These are phyloP conservation scores for Erysimum cheiranthoides DNA, from an alignment of 345 rosid genomes.

Conservation along the genomic window DNA sequence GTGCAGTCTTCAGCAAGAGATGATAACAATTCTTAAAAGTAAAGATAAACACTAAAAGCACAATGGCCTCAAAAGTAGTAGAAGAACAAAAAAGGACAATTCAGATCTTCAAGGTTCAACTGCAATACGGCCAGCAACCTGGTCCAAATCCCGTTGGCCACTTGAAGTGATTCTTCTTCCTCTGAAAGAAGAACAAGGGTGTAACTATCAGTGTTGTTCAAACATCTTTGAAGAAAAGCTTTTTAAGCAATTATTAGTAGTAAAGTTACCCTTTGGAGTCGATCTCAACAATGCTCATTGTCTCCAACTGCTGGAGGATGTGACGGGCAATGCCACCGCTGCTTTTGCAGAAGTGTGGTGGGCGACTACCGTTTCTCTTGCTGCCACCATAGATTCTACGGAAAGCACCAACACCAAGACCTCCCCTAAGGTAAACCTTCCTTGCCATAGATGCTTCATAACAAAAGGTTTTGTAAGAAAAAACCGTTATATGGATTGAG, in stretches of 20 bases:
- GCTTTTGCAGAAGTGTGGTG: constrained; percentile 87
- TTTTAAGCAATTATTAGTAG: not conserved
- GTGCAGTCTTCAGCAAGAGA: constrained; percentile 25
- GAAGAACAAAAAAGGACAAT: constrained; percentile 26
- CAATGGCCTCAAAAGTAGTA: constrained; percentile 33
- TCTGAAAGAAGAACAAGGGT: constrained; percentile 44
- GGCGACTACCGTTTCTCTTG: constrained; percentile 86
- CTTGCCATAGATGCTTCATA: constrained; percentile 88
- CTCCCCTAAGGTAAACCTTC: constrained; percentile 84
- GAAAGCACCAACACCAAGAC: constrained; percentile 92
- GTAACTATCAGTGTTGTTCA: not conserved
- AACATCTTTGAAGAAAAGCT: not conserved
- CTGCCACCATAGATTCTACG: constrained; percentile 85
- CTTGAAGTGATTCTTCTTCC: constrained; percentile 88
- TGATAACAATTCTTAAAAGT: constrained; percentile 7
- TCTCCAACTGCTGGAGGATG: constrained; percentile 80
- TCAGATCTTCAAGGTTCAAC: constrained; percentile 51
- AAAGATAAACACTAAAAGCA: constrained; percentile 31
- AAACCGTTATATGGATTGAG: not conserved
- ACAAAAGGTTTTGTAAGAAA: not conserved
- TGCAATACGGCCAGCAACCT: constrained; percentile 82
- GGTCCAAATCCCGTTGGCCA: constrained; percentile 90
- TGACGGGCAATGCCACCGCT: constrained; percentile 89
- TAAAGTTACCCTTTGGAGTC: constrained; percentile 64
- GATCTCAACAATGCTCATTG: constrained; percentile 66